These are phyloP conservation scores for Mesotaenium endlicherianum DNA, from an alignment of 139 green algal species.

Conservation along the genomic window DNA sequence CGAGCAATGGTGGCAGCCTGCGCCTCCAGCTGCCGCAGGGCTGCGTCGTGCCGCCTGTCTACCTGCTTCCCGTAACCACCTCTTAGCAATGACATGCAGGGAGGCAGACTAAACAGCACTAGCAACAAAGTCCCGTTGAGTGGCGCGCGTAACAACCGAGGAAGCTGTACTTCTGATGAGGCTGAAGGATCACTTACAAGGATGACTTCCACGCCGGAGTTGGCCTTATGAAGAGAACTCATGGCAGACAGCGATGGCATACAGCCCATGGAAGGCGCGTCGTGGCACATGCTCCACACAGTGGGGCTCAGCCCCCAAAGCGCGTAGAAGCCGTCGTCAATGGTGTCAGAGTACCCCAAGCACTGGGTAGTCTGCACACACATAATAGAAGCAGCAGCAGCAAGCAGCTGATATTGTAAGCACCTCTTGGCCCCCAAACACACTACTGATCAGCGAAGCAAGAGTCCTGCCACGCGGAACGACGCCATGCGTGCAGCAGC, in stretches of 20 bases:
- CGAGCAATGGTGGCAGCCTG: not conserved
- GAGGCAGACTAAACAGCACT: too few relatives aligned
- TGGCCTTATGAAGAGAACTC: not conserved
- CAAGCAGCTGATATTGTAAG: too few relatives aligned
- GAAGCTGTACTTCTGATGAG: too few relatives aligned
- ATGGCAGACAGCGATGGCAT: not conserved
- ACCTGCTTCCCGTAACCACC: not conserved
- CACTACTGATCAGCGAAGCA: too few relatives aligned
- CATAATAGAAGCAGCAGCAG: too few relatives aligned
- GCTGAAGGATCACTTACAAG: too few relatives aligned
- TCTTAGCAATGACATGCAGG: not conserved
- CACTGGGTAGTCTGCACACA: slow-evolving; percentile 4
- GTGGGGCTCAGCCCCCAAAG: not conserved
- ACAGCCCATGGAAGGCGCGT: not conserved
- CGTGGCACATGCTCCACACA: slow-evolving; percentile 8
- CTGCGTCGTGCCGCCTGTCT: not conserved
- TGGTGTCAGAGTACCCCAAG: not conserved
- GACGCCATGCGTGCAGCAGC: too few relatives aligned
- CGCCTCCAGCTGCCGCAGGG: not conserved
- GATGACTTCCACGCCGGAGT: too few relatives aligned
- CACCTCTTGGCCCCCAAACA: too few relatives aligned
- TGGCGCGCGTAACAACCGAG: too few relatives aligned
- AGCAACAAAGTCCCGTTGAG: too few relatives aligned
- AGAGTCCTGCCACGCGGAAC: too few relatives aligned
- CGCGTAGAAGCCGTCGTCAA: slow-evolving; percentile 21